Evolutionary conservation across 2,329 filamentous ascomycete species (phyloP).

Genomic region (Trichocomaceae sp.): DNA sequence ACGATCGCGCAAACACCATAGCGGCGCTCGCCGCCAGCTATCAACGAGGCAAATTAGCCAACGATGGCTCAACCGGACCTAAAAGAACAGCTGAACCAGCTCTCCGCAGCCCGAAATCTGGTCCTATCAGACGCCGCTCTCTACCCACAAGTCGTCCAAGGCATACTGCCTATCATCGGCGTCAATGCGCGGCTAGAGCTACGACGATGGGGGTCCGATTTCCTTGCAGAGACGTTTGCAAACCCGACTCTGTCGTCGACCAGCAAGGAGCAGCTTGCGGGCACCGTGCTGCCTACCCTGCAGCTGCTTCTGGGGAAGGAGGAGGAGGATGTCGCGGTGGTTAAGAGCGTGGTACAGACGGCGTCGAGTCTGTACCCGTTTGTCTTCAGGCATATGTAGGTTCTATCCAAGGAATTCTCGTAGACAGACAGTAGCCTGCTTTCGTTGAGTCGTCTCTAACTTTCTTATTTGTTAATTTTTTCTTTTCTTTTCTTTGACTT

Average conservation of each 20-base stretch:
- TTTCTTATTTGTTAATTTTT: no score
- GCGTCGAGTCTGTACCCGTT: conserved; percentile 89
- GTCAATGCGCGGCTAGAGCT: conserved; percentile 68
- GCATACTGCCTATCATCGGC: conserved; percentile 85
- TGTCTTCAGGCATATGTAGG: conserved; percentile 90
- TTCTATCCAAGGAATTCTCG: conserved; percentile 27
- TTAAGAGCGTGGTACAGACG: conserved; percentile 81
- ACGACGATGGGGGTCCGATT: conserved; percentile 92
- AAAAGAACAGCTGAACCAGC: conserved; percentile 73
- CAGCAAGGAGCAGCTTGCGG: conserved; percentile 72
- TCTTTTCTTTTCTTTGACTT: conserved; percentile 18
- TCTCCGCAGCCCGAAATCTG: conserved; percentile 83
- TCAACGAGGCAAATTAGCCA: conserved; percentile 18
- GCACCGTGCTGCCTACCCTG: conserved; percentile 71
- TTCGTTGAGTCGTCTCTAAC: conserved; percentile 19
- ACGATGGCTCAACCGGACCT: conserved; percentile 55
- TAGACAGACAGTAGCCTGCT: not conserved
- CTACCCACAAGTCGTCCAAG: conserved; percentile 86
- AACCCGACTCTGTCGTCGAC: conserved; percentile 72
- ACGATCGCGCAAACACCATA: no score
- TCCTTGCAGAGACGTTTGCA: conserved; percentile 90
- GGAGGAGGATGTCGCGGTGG: conserved; percentile 70
- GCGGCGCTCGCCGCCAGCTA: not conserved
- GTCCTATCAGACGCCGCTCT: conserved; percentile 80
- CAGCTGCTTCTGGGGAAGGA: conserved; percentile 62